Evolutionary conservation across 768 basidiomycete genomes (phyloP).

Genomic region (Ephemerocybe angulata): DNA sequence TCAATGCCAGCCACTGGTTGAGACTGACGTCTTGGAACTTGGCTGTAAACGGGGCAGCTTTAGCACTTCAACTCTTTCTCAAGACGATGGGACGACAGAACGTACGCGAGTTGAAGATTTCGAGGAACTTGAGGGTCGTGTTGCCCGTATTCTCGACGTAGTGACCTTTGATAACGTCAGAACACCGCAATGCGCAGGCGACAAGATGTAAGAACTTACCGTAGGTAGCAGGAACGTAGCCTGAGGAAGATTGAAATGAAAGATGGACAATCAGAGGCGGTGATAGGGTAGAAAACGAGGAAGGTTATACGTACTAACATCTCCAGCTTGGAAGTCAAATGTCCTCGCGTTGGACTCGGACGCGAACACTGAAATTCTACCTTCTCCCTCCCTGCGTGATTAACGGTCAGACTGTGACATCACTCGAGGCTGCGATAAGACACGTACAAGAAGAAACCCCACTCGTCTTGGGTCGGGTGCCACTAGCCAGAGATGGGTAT

Average conservation of each 20-base stretch:
- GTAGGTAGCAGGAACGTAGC: constrained; percentile 56
- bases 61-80: no score
- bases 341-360: constrained; percentile 50
- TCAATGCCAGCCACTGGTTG: constrained; percentile 39
- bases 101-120: constrained; percentile 37
- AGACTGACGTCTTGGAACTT: constrained; percentile 17
- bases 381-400: constrained; percentile 43
- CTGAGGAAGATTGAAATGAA: constrained; percentile 20
- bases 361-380: constrained; percentile 56
- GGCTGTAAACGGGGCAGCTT: constrained; percentile 4
- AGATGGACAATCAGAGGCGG: neutral
- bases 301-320: constrained; percentile 41
- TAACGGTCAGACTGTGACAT: neutral
- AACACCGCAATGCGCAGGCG: neutral
- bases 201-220: constrained; percentile 30
- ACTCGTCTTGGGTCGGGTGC: constrained; percentile 69
- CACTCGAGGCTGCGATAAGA: neutral
- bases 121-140: constrained; percentile 43
- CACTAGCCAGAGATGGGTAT: constrained; percentile 37
- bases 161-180: constrained; percentile 31
- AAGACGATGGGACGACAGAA: neutral
- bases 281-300: no score
- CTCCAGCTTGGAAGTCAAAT: constrained; percentile 59
- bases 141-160: constrained; percentile 56
- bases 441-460: constrained; percentile 55